These are phyloP conservation scores for Rutidosis leptorrhynchoides DNA, from an alignment of 129 eudicot genomes.

Conservation along the genomic window DNA sequence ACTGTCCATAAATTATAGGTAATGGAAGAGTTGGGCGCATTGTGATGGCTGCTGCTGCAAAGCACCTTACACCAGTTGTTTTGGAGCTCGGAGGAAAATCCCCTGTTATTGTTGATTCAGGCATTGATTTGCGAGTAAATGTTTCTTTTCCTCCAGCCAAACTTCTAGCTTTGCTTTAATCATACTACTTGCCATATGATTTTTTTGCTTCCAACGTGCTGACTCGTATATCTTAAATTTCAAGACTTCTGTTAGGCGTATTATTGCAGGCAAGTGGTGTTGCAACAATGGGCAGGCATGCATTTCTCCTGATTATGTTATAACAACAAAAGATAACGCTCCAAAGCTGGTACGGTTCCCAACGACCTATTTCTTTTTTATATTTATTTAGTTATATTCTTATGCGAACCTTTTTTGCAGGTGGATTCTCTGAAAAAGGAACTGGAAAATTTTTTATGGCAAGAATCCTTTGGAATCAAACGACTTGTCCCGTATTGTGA, in stretches of 20 bases:
- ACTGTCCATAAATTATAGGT: slow-evolving; percentile 44
- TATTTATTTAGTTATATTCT: no score
- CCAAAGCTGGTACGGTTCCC: slow-evolving; percentile 59
- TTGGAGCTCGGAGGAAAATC: slow-evolving; percentile 98
- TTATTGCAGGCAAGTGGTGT: slow-evolving; percentile 72
- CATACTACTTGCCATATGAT: no score
- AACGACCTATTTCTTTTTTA: not conserved
- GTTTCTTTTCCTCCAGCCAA: no score
- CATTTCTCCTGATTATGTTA: slow-evolving; percentile 61
- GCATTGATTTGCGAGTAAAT: slow-evolving; percentile 44
- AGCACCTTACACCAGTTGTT: slow-evolving; percentile 84
- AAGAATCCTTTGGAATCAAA: slow-evolving; percentile 64
- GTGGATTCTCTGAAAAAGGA: slow-evolving; percentile 56
- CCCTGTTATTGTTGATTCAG: slow-evolving; percentile 74
- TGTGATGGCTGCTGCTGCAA: slow-evolving; percentile 88
- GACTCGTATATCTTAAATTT: no score
- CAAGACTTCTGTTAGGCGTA: slow-evolving; percentile 39
- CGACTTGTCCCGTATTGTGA: slow-evolving; percentile 73
- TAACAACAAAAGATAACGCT: slow-evolving; percentile 71
- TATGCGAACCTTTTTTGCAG: slow-evolving; percentile 42
- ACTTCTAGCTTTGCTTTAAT: no score
- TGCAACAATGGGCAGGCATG: slow-evolving; percentile 84
- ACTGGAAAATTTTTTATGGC: slow-evolving; percentile 64
- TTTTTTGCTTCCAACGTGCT: no score
- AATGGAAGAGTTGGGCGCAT: slow-evolving; percentile 74